phyloP scores from a whole-genome alignment of 2,329 filamentous ascomycete genomes.

The Alternaria brassicae region DNA sequence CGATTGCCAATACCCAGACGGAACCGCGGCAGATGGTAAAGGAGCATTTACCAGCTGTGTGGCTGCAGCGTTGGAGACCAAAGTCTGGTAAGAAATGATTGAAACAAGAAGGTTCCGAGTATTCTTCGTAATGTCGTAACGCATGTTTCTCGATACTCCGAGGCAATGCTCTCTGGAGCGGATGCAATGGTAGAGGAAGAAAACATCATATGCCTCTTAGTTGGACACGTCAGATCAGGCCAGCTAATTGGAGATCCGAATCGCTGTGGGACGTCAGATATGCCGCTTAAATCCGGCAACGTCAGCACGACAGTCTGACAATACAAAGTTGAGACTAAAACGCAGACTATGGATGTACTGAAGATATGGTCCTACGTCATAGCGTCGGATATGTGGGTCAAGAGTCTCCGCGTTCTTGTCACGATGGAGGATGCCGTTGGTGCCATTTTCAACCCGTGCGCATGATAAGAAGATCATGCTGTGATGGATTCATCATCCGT shows the following conservation, averaged over 20 bases:
- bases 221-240: background rate
- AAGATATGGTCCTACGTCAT: background rate
- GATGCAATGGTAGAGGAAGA: background rate
- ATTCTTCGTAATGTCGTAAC: background rate
- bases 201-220: background rate
- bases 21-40: background rate
- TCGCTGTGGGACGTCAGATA: background rate
- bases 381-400: background rate
- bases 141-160: background rate
- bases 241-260: background rate
- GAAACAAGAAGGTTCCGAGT: background rate
- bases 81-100: background rate
- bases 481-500: background rate
- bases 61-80: background rate
- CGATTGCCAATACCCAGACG: background rate
- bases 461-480: background rate
- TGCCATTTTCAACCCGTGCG: background rate
- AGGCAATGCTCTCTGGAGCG: background rate
- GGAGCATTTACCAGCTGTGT: background rate
- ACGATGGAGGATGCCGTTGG: background rate
- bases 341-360: background rate
- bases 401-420: background rate
- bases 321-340: background rate
- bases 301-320: background rate
- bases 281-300: background rate